phyloP scores from a whole-genome alignment of 306 rosid species.

The Gillenia trifoliata region DNA sequence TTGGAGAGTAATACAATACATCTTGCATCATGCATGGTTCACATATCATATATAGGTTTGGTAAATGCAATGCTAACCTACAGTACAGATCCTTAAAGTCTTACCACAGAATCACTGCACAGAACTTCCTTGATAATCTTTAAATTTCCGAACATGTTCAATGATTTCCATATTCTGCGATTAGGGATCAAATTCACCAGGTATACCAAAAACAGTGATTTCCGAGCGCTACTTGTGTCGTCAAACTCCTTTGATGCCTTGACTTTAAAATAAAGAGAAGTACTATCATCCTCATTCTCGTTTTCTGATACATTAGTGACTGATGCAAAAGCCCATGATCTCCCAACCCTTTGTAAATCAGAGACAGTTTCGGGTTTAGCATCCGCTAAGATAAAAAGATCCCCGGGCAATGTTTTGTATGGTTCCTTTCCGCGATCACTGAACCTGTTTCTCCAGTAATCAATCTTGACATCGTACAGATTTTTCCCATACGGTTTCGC shows the following conservation, averaged over 20 bases:
- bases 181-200: constrained; percentile 43
- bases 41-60: not conserved
- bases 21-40: not conserved
- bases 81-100: not conserved
- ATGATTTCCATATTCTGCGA: constrained; percentile 52
- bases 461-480: constrained; percentile 35
- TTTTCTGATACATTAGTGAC: constrained; percentile 36
- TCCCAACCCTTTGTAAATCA: constrained; percentile 49
- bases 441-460: constrained; percentile 48
- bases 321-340: constrained; percentile 43
- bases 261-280: constrained; percentile 48
- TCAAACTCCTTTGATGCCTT: constrained; percentile 35
- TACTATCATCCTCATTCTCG: constrained; percentile 19
- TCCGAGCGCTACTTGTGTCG: not conserved
- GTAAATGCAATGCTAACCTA: not conserved
- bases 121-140: constrained; percentile 33
- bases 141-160: constrained; percentile 36
- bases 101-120: constrained; percentile 41
- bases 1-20: not conserved
- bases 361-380: constrained; percentile 41
- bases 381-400: constrained; percentile 53
- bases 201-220: constrained; percentile 38
- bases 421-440: constrained; percentile 45
- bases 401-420: constrained; percentile 60
- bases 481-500: constrained; percentile 3